A percentile compares a stretch with the other conserved stretches of the same genome.
These are phyloP conservation scores for Cucurbita pepo DNA, from an alignment of 306 rosid species.

Conservation along the genomic window DNA sequence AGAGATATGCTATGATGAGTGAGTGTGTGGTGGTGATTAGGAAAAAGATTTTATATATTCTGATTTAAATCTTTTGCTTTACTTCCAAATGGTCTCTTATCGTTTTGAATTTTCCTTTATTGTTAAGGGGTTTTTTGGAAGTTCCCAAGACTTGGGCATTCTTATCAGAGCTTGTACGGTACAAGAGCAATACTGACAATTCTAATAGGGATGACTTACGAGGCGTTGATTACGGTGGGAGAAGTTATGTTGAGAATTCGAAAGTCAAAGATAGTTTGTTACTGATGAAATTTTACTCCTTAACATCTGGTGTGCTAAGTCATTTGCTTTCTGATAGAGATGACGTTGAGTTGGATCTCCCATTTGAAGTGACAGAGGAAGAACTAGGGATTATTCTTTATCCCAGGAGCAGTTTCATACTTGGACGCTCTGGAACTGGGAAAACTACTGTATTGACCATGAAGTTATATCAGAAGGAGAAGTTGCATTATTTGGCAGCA, in stretches of 20 bases:
- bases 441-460: conserved; percentile 72
- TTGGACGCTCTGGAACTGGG: conserved; percentile 87
- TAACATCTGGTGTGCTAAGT: conserved; percentile 33
- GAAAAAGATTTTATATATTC: too few relatives aligned
- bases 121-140: conserved; percentile 24
- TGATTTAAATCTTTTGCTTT: neutral
- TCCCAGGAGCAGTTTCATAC: conserved; percentile 38
- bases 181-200: conserved; percentile 16
- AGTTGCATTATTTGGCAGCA: conserved; percentile 18
- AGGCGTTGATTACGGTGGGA: conserved; percentile 22
- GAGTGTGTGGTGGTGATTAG: too few relatives aligned
- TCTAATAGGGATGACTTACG: conserved; percentile 14
- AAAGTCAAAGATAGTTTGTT: conserved; percentile 66
- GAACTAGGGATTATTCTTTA: conserved; percentile 47
- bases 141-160: conserved; percentile 41
- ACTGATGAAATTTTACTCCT: conserved; percentile 61
- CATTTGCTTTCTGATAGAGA: conserved; percentile 47
- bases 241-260: conserved; percentile 59
- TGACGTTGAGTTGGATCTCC: conserved; percentile 45
- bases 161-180: conserved; percentile 19
- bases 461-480: conserved; percentile 56
- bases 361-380: conserved; percentile 62
- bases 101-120: neutral
- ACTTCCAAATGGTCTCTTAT: neutral
- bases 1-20: conserved; percentile 37